Conservation (phyloP, 768 basidiomycete species). For the Pleurotus citrinopileatus region DNA sequence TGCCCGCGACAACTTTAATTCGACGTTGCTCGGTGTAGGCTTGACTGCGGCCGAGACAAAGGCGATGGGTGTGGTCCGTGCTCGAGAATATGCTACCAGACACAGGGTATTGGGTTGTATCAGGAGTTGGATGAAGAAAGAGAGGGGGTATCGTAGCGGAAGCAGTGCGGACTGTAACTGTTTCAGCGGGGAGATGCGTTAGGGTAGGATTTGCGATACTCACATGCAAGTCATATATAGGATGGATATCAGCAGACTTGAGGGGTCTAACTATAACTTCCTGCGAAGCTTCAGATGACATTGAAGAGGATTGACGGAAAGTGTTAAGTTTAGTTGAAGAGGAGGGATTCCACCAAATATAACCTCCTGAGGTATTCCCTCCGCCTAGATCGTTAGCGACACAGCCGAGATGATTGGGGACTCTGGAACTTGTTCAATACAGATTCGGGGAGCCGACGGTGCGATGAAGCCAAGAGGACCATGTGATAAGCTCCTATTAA, state of each 20-base stretch:
- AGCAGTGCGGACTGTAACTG: constrained; percentile 29
- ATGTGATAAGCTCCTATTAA: constrained; percentile 1
- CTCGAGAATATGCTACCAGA: constrained; percentile 34
- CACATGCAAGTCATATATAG: constrained; percentile 40
- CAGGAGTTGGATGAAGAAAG: constrained; percentile 47
- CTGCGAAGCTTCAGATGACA: constrained; percentile 8
- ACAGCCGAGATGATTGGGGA: background rate
- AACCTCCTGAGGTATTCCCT: too few species aligned
- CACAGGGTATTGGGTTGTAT: constrained; percentile 37
- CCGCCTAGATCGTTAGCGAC: background rate
- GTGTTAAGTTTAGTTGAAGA: background rate
- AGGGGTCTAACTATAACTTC: constrained; percentile 31
- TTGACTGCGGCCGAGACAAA: constrained; percentile 41
- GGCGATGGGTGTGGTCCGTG: constrained; percentile 30
- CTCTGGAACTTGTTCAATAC: background rate
- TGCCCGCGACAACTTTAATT: constrained; percentile 13
- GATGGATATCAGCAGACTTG: constrained; percentile 30
- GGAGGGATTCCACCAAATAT: too few species aligned
- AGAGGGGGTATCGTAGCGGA: constrained; percentile 36
- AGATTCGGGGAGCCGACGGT: background rate
- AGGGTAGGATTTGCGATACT: constrained; percentile 16
- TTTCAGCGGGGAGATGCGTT: constrained; percentile 12
- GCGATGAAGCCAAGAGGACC: background rate
- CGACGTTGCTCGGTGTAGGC: constrained; percentile 18
- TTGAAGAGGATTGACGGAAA: constrained; percentile 13